phyloP scores from a whole-genome alignment of 495 filamentous ascomycete genomes.

The Clohesyomyces aquaticus region DNA sequence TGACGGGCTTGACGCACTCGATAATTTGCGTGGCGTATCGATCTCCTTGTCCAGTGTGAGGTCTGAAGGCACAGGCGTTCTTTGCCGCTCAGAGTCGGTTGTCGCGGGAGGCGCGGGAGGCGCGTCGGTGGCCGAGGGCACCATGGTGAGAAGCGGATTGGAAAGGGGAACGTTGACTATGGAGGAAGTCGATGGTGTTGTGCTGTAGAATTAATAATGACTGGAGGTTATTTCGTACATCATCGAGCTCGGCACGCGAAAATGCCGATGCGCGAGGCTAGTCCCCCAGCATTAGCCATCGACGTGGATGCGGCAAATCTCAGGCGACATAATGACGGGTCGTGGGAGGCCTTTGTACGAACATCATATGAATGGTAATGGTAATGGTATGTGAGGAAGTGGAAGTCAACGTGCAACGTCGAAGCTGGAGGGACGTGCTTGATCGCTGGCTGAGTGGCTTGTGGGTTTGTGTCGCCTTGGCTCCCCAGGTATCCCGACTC shows the following conservation, averaged over 20 bases:
- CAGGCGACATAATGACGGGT: too few species aligned
- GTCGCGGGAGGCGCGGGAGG: too few species aligned
- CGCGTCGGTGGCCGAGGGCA: not conserved
- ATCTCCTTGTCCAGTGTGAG: not conserved
- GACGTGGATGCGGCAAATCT: not conserved
- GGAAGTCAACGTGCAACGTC: too few species aligned
- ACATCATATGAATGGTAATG: too few species aligned
- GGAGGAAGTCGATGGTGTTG: not conserved
- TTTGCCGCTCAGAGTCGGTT: not conserved
- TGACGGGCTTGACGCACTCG: not conserved
- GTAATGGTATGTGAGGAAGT: too few species aligned
- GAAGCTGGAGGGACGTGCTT: too few species aligned
- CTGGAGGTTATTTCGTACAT: not conserved
- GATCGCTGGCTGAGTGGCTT: too few species aligned
- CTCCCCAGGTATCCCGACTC: too few species aligned
- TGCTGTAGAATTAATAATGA: not conserved
- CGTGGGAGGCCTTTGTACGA: too few species aligned
- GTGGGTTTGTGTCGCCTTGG: too few species aligned
- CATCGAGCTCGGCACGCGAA: not conserved
- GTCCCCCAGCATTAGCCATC: not conserved
- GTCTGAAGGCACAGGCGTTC: not conserved
- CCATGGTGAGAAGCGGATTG: not conserved
- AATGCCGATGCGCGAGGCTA: not conserved
- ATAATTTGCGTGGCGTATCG: not conserved
- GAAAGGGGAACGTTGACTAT: too few species aligned